Base-by-base conservation (phyloP, 2,329 filamentous ascomycete genomes). In the Calcarisporium arbuscula region DNA sequence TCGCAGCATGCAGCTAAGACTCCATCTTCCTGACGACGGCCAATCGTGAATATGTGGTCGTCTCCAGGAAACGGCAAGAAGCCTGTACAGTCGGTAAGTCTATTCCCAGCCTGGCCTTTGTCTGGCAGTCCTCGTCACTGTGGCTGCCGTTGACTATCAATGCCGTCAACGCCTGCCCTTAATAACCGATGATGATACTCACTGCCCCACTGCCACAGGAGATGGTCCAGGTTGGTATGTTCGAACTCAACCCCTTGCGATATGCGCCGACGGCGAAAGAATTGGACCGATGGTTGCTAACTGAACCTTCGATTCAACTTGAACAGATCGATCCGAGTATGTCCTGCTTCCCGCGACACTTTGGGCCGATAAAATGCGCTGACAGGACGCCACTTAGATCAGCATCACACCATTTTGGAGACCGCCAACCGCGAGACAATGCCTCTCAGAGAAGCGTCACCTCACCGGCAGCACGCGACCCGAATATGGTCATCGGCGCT, bases 161-260 rank as follows among this genome's bases (percentile, higher is more conserved):
- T 35, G 43, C 47, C 48, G 42, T 44, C 44, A 42, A 45, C 40
- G 39, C 48, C 43, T 43, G 47, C 39, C 35, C n/a, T n/a, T n/a
- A n/a, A n/a, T n/a, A n/a, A n/a, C n/a, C n/a, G n/a, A n/a, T n/a
- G 42, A 39, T 47, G 44, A 44, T 51, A 48, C 55, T 63, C 49
- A 62, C 56, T 48, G 47, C 57, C 56, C 55, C 51, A 53, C 57
- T 49, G 60, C 51, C 65, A 56, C 70, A 96, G 87, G 92, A 98
- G 74, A 98, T 98, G 92, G 86, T 95, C 51, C 90, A 98, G 83
- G 89, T 98, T 71, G 90, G 92, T 96, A 82, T 54, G 72, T 70
- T 36, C 22, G n/a, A 18, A 31, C 14, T 25, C 4, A 10, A 25
- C 22, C 22, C 22, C 14, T 25, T 25, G 19, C 22, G 19, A 11